These are phyloP conservation scores for Chalara sp. DNA, from an alignment of 2,329 filamentous ascomycete genomes.

Conservation along the genomic window DNA sequence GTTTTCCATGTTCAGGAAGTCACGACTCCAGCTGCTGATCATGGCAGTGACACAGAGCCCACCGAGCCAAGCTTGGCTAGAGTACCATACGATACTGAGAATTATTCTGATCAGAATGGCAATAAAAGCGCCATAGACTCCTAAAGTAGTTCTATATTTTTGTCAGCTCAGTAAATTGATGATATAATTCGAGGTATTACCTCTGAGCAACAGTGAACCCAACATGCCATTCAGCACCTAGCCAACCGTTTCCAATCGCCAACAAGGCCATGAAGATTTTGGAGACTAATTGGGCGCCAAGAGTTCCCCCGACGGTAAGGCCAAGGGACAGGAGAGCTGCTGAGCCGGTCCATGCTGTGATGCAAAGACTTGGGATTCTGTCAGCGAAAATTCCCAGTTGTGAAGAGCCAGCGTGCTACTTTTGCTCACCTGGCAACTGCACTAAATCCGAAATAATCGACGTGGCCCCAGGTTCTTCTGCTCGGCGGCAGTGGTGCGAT, in stretches of 20 bases:
- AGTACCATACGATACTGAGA: slow-evolving; percentile 32
- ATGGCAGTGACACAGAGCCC: slow-evolving; percentile 10
- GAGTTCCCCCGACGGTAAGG: slow-evolving; percentile 34
- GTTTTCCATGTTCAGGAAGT: slow-evolving; percentile 30
- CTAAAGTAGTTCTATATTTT: slow-evolving; percentile 22
- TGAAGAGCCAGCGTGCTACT: slow-evolving; percentile 25
- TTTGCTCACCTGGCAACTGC: slow-evolving; percentile 17
- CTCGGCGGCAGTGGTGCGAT: slow-evolving; percentile 37
- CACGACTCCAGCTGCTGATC: slow-evolving; percentile 27
- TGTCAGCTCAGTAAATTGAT: no score
- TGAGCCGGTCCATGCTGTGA: slow-evolving; percentile 4
- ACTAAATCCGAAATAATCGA: slow-evolving; percentile 34
- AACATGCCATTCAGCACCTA: slow-evolving; percentile 35
- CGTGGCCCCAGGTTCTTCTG: slow-evolving; percentile 30
- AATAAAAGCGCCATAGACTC: slow-evolving; percentile 34
- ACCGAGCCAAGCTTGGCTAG: slow-evolving; percentile 8
- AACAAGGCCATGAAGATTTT: slow-evolving; percentile 29
- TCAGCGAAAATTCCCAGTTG: background rate
- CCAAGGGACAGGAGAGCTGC: slow-evolving; percentile 29
- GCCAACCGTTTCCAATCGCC: slow-evolving; percentile 30
- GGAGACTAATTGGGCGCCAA: slow-evolving; percentile 33
- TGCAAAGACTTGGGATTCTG: background rate
- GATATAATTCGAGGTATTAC: no score
- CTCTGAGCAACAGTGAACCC: slow-evolving; percentile 31
- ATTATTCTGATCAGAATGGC: slow-evolving; percentile 34